Percentiles rank a stretch among this genome's conserved stretches.
These are phyloP conservation scores for Rubia yunnanensis DNA, from an alignment of 257 asterid genomes.

Conservation along the genomic window DNA sequence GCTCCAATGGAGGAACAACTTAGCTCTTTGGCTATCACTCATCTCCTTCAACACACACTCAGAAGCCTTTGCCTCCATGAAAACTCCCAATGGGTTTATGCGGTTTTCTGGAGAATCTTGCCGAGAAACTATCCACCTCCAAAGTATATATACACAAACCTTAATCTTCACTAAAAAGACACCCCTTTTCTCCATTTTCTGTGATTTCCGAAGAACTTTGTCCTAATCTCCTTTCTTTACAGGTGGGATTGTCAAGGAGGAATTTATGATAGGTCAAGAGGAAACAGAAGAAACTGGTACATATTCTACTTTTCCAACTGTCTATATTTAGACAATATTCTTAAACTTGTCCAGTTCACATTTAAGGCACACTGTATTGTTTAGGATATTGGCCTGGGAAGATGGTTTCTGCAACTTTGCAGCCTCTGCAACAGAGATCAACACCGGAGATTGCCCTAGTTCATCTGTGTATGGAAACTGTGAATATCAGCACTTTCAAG, in stretches of 20 bases:
- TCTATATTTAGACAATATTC: neutral
- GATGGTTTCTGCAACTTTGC: constrained; percentile 99
- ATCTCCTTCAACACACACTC: constrained; percentile 94
- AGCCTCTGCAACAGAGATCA: constrained; percentile 63
- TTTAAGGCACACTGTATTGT: neutral
- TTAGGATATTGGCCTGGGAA: constrained; percentile 98
- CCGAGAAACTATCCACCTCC: constrained; percentile 99
- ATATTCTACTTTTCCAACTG: neutral
- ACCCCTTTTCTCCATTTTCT: neutral
- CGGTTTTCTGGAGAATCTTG: constrained; percentile 98
- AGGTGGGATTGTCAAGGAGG: constrained; percentile 99
- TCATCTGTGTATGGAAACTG: constrained; percentile 36
- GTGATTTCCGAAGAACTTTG: too few species aligned
- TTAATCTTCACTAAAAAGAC: neutral
- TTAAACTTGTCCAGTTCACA: neutral
- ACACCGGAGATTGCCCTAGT: constrained; percentile 34
- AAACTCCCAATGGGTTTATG: constrained; percentile 97
- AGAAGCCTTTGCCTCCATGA: constrained; percentile 89
- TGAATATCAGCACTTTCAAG: constrained; percentile 58
- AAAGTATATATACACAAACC: constrained; percentile 35
- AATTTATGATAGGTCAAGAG: constrained; percentile 91
- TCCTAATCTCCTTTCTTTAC: constrained; percentile 1
- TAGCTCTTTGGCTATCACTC: constrained; percentile 77
- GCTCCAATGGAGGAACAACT: constrained; percentile 73
- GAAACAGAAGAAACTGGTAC: constrained; percentile 93